Base-by-base conservation (phyloP, 2,329 filamentous ascomycete genomes). In the Fusarium sulawesiense region DNA sequence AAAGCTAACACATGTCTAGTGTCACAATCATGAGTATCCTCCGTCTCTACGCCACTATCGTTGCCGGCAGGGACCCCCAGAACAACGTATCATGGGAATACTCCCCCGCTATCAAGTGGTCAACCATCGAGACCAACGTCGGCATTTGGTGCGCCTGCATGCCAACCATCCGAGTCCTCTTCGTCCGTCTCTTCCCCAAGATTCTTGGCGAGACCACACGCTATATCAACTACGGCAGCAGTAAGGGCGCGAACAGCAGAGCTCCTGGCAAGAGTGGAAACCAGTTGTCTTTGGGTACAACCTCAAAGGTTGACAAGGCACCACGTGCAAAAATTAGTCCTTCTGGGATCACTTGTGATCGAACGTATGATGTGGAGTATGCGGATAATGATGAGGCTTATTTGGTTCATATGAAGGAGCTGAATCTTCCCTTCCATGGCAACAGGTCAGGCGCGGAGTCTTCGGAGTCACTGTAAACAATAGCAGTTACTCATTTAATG, bases 131-230 rank as follows among this genome's bases (percentile, higher is more conserved):
- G 18, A 7, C 14, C 7, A 46, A 55, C 16, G 51, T 55, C 40
- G 51, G 51, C 6, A 46, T 55, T 18, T 55, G 40, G 51, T 55
- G 51, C 18, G 40, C 51, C 5, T 55, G 40, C 11, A n/a, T 55
- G 51, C 51, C 51, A 16, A n/a, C 51, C 6, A 27, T 55, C 3
- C 51, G 51, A 6, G 1, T 55, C 16, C 20, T 55, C 5, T 21
- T 55, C 27, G 13, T 44, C 20, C 51, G 27, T 2, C 27, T 55
- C 11, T 55, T 32, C 6, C 51, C 51, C n/a, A 45, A 23, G 27
- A 13, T 45, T 4, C 51, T 45, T 2, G 51, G 40, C 8, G 29
- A 25, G 13, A 46, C 51, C 5, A 55, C 23, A 12, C 51, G 27
- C 4, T 55, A 55, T 14, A 21, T 55, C n/a, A 55, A 45, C 9